Conservation (phyloP, 192 early-diverging fungal genomes). For the Allomyces arbusculus region DNA sequence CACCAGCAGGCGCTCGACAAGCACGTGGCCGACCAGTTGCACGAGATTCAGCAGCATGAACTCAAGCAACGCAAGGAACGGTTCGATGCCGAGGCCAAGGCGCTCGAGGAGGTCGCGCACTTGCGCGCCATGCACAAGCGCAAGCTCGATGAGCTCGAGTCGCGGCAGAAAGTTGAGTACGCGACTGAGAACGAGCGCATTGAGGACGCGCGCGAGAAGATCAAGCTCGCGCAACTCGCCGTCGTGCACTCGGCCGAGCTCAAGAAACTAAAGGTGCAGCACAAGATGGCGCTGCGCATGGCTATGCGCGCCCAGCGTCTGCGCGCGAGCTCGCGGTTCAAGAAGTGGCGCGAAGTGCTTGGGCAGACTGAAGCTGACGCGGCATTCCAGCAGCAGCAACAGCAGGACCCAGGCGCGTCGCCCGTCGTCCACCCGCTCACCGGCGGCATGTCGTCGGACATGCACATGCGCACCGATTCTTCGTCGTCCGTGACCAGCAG, state of each 20-base stretch:
- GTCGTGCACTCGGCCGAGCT: background rate
- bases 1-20: conserved; percentile 6
- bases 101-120: conserved; percentile 9
- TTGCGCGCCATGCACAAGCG: conserved; percentile 1
- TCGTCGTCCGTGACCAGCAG: no score
- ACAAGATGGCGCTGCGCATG: background rate
- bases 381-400: no score
- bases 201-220: conserved; percentile 1
- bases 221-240: conserved; percentile 2
- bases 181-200: conserved; percentile 11
- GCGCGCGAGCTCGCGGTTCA: background rate
- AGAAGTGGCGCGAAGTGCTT: background rate
- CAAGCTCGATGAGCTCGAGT: conserved; percentile 7
- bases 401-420: no score
- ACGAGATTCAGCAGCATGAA: conserved; percentile 15
- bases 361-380: no score
- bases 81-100: conserved; percentile 10
- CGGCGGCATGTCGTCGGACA: no score
- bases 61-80: conserved; percentile 15
- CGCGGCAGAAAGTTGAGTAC: conserved; percentile 10
- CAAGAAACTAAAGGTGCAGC: background rate
- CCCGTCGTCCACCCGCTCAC: no score
- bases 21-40: conserved; percentile 12
- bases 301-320: no score
- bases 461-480: no score